phyloP scores from a whole-genome alignment of 208 protist genomes.

The Dictyostelium gargantuum region DNA sequence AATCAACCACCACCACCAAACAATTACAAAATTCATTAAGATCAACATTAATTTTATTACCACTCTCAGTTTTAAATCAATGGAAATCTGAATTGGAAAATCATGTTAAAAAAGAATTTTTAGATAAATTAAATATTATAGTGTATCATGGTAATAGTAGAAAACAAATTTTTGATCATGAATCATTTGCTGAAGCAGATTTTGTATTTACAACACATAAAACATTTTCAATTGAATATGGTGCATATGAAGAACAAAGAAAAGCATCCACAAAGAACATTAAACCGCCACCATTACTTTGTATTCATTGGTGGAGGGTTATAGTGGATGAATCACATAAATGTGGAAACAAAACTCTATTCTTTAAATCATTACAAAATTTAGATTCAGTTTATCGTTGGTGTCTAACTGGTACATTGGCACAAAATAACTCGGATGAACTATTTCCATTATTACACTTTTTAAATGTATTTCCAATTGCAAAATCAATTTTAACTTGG shows the following conservation, averaged over 20 bases:
- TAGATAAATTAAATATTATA: neutral
- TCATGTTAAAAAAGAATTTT: neutral
- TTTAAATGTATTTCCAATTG: neutral
- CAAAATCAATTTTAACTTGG: neutral
- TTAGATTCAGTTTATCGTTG: conserved; percentile 84
- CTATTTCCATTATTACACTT: conserved; percentile 87
- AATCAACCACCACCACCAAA: neutral
- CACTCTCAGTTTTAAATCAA: conserved; percentile 19
- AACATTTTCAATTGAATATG: neutral
- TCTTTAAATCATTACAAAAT: conserved; percentile 87
- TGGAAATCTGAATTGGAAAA: conserved; percentile 55
- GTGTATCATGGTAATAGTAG: conserved; percentile 16
- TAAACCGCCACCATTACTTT: neutral
- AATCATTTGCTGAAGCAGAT: neutral
- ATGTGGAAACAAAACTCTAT: conserved; percentile 87
- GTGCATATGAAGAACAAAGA: neutral
- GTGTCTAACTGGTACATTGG: conserved; percentile 93
- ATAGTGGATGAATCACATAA: conserved; percentile 96
- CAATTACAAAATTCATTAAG: neutral
- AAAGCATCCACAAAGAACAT: neutral
- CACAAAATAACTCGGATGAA: conserved; percentile 94
- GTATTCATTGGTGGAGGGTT: conserved; percentile 90
- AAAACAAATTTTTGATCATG: neutral
- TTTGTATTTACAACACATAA: conserved; percentile 18
- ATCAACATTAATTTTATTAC: conserved; percentile 67